Evolutionary conservation across 345 rosid genomes (phyloP).

Genomic region (Linum tenue): DNA sequence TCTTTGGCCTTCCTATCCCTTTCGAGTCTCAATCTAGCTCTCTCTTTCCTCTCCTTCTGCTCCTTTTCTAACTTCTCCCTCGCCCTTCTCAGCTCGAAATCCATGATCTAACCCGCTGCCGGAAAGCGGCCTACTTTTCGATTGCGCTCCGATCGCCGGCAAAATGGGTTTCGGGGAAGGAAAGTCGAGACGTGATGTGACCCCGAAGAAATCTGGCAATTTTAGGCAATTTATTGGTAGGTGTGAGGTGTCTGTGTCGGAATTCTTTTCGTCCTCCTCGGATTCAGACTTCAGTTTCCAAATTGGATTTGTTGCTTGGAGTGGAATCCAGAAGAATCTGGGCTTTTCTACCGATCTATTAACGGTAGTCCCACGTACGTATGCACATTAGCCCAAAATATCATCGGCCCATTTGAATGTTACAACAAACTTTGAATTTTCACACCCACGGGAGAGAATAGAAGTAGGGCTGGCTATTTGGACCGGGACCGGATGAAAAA

Average conservation of each 20-base stretch:
- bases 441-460: no score
- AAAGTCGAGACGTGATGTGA: no score
- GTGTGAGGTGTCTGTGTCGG: neutral
- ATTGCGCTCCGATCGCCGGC: neutral
- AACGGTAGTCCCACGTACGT: no score
- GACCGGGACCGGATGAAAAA: no score
- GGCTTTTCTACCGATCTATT: neutral
- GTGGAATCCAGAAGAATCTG: slow-evolving; percentile 1
- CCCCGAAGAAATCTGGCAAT: no score
- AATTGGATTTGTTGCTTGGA: neutral
- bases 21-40: slow-evolving; percentile 52
- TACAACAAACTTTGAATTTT: no score
- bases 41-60: slow-evolving; percentile 74
- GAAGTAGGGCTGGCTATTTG: no score
- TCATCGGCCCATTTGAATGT: no score
- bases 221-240: neutral
- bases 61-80: slow-evolving; percentile 88
- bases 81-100: slow-evolving; percentile 85
- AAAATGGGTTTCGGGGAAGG: neutral
- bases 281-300: neutral
- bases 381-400: no score
- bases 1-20: slow-evolving; percentile 69
- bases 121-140: neutral
- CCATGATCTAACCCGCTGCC: slow-evolving; percentile 26
- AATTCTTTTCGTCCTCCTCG: neutral